Base-by-base conservation (phyloP, 2,329 filamentous ascomycete genomes). In the Colletotrichum orchidophilum region DNA sequence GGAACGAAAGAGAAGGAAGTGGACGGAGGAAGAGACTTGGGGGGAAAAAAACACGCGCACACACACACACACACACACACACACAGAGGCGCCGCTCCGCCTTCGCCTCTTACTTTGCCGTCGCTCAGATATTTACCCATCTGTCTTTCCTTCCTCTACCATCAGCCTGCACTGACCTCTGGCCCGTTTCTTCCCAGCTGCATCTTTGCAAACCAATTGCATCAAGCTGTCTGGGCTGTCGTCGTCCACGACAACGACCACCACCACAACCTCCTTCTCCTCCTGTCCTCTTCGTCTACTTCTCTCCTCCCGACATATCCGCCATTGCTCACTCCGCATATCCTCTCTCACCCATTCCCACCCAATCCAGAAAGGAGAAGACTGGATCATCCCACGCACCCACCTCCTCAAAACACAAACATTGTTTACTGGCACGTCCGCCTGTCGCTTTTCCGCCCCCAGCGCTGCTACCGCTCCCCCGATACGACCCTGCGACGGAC, bases 401-500 rank as follows among this genome's bases (percentile, higher is more conserved):
- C 62, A 60, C 63, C 50, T 8, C 26, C 9, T n/a, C 52, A 29
- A 58, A 52, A 54, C 24, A 21, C 33, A 24, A 66, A 42, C 63
- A 53, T 35, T 49, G 26, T 13, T 35, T 53, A 65, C 54, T 35
- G n/a, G 26, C 18, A 31, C 18, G 11, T 46, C 39, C 39, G 8
- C 42, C 49, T 39, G 13, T 71, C 63, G 26, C 63, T 54, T 63
- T n/a, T 39, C 35, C 55, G 27, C 33, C 55, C 55, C 21, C 58
- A 52, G 52, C 50, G 58, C 58, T 42, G 33, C 68, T 58, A 52
- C 52, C 58, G 63, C 42, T 39, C 53, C 42, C n/a, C 59, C 64
- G 66, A 60, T 64, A 65, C 70, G 59, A 69, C 54, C 64, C 60
- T 46, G 18, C 60, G n/a, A 49, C 66, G 50, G 21, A 62, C 57